Evolutionary conservation across 2,329 filamentous ascomycete species (phyloP).

Genomic region (Apiospora hydei): DNA sequence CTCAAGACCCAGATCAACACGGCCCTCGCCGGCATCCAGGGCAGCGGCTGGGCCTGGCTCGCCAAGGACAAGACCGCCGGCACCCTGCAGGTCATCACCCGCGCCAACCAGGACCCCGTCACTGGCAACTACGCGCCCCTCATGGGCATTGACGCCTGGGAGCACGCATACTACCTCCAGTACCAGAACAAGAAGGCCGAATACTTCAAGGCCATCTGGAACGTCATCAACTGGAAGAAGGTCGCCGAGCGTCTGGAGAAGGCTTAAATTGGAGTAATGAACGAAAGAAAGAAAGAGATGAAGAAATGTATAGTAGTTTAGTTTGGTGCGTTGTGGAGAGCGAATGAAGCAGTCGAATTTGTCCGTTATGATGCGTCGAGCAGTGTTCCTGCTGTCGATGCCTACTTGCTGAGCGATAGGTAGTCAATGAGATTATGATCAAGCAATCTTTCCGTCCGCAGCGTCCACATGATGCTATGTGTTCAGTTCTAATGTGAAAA

Average conservation of each 20-base stretch:
- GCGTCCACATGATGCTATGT: not conserved
- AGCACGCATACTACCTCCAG: constrained; percentile 65
- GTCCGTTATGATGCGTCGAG: not conserved
- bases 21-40: constrained; percentile 65
- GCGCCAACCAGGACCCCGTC: constrained; percentile 70
- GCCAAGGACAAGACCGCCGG: constrained; percentile 59
- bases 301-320: not conserved
- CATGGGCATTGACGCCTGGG: constrained; percentile 71
- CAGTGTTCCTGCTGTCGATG: not conserved
- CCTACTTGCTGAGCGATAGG: not conserved
- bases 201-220: constrained; percentile 82
- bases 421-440: constrained; percentile 1
- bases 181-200: constrained; percentile 86
- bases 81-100: constrained; percentile 64
- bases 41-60: constrained; percentile 74
- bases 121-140: constrained; percentile 57
- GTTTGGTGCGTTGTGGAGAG: not conserved
- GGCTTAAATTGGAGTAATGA: constrained; percentile 30
- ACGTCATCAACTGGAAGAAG: constrained; percentile 75
- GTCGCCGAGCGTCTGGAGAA: constrained; percentile 41
- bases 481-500: not conserved
- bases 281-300: not conserved
- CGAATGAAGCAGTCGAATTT: constrained; percentile 8
- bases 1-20: constrained; percentile 63
- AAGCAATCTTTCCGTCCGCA: not conserved